Conservation (phyloP, 768 basidiomycete species). For the Asterophora parasitica region DNA sequence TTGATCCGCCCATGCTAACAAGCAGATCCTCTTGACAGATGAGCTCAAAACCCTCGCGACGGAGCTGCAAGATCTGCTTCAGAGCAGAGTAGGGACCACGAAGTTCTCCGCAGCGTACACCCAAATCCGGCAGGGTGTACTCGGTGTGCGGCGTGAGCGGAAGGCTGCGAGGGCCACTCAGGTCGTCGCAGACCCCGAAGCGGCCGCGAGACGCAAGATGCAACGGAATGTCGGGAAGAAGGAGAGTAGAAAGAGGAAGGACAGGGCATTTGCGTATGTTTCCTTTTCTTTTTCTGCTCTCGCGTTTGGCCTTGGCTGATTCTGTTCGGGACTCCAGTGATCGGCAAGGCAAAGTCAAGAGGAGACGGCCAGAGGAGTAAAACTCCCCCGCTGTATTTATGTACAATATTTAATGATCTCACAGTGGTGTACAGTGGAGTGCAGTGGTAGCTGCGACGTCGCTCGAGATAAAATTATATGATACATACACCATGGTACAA, state of each 20-base stretch:
- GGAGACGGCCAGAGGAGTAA: slow-evolving; percentile 11
- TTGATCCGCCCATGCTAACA: neutral
- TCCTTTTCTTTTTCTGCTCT: neutral
- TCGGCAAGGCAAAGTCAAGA: slow-evolving; percentile 15
- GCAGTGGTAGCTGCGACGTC: no score
- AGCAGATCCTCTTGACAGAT: slow-evolving; percentile 37
- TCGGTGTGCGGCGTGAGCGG: slow-evolving; percentile 66
- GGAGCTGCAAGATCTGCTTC: slow-evolving; percentile 86
- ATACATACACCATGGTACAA: no score
- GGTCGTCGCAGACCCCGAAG: slow-evolving; percentile 68
- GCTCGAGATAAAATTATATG: no score
- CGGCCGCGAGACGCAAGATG: slow-evolving; percentile 68
- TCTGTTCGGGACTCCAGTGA: slow-evolving; percentile 9
- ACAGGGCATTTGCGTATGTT: slow-evolving; percentile 53
- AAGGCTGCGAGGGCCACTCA: slow-evolving; percentile 57
- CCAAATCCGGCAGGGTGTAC: slow-evolving; percentile 66
- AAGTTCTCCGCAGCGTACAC: slow-evolving; percentile 79
- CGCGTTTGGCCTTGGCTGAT: neutral
- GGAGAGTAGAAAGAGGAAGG: slow-evolving; percentile 81
- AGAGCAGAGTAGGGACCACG: slow-evolving; percentile 82
- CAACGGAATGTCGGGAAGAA: slow-evolving; percentile 75
- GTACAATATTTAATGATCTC: neutral
- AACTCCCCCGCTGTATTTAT: neutral
- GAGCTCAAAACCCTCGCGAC: slow-evolving; percentile 76
- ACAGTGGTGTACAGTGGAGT: no score